Conservation (phyloP, 805 yeast species). For the Sungouiozyma intestinalis region DNA sequence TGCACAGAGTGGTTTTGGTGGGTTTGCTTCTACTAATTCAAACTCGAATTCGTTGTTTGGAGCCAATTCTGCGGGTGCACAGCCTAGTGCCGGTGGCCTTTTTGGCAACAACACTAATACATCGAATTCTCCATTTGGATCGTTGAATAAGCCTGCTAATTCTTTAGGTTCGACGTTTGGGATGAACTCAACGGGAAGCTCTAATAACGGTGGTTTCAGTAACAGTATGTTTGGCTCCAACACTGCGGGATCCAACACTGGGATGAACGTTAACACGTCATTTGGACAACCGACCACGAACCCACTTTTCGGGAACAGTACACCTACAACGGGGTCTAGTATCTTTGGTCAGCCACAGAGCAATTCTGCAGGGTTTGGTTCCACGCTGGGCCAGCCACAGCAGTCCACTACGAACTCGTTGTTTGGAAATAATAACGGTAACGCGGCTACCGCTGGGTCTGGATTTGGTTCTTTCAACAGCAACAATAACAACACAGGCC, state of each 20-base stretch:
- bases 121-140: conserved; percentile 16
- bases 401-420: background rate
- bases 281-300: conserved; percentile 12
- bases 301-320: conserved; percentile 5
- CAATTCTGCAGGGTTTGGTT: conserved; percentile 19
- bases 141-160: conserved; percentile 27
- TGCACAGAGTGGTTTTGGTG: conserved; percentile 27
- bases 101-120: conserved; percentile 17
- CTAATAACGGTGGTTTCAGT: background rate
- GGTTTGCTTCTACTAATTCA: conserved; percentile 19
- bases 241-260: background rate
- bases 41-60: conserved; percentile 14
- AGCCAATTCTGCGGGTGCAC: conserved; percentile 8
- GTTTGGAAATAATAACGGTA: conserved; percentile 14
- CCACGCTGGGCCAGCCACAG: background rate
- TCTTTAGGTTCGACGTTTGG: conserved; percentile 21
- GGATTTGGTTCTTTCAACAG: conserved; percentile 1
- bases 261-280: background rate
- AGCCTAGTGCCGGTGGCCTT: conserved; percentile 15
- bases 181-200: conserved; percentile 8
- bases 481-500: conserved; percentile 14
- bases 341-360: conserved; percentile 14
- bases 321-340: conserved; percentile 13
- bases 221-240: conserved; percentile 5
- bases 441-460: conserved; percentile 1